Evolutionary conservation across 2,329 filamentous ascomycete genomes (phyloP), one percentile per base, ranked within the genome.

Genomic region (Pseudogymnoascus sp.): DNA sequence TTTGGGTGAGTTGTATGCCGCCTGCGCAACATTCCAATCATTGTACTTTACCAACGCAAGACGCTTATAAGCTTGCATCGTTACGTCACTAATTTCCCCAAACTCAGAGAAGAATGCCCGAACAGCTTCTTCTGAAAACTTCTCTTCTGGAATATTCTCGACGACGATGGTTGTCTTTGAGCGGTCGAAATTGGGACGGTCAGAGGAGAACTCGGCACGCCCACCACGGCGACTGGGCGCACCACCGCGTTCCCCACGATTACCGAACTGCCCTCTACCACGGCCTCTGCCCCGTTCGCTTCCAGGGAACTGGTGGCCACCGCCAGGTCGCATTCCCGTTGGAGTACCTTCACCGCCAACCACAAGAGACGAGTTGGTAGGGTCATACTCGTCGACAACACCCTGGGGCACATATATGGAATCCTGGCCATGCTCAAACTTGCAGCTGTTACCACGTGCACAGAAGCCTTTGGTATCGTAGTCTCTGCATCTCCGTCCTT

Each of bases 381-480:
- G 83, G 69, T 88, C 84, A 68, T 88, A 87, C 69, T 85, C 84
- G 73, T 79, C 71, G 73, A 70, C 59, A 53, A 50, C 64, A 42
- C 62, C 65, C 33, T 69, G 69, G 35, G 74, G 73, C 31, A 74
- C 71, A 65, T 71, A 75, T 42, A 80, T 76, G 11, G 79, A 77
- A 65, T 84, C 80, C 60, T 80, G 78, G 7, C 83, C 84, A 71
- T 93, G 90, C 68, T 91, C 85, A 69, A 83, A 91, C 40, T 79
- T 81, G 74, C 90, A 92, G 21, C 80, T 82, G 68, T 79, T 84
- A 2, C 88, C 88, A 40, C 85, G 77, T 5, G 84, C 80, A 70
- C 90, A 92, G 69, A 83, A 90, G 0, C 90, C 90, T 68, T 89
- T 89, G 1, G 77, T 83, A 64, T 91, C 87, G 69, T 89, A 91